These are phyloP conservation scores for Novymonas esmeraldas DNA, from an alignment of 208 protist genomes.

Conservation along the genomic window DNA sequence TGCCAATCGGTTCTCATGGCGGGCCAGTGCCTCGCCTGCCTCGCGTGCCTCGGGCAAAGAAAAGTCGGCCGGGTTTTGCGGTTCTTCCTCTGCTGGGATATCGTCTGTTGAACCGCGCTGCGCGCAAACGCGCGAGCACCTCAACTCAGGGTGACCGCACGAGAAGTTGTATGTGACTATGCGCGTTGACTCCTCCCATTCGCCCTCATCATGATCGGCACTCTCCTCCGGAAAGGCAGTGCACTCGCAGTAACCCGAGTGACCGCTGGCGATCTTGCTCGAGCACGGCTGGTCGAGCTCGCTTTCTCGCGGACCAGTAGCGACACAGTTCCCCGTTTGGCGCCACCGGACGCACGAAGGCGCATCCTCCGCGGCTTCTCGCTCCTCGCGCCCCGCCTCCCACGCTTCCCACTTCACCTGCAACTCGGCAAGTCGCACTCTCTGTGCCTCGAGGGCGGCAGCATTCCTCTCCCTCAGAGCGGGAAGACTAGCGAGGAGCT, in stretches of 20 bases:
- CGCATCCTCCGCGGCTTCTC: constrained; percentile 6
- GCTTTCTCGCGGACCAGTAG: constrained; percentile 16
- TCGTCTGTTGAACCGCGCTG: constrained; percentile 33
- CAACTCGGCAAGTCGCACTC: constrained; percentile 31
- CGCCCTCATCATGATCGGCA: not conserved
- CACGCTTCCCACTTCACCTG: constrained; percentile 19
- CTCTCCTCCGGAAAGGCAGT: not conserved
- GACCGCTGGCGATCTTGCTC: constrained; percentile 24
- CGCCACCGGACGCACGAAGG: constrained; percentile 46
- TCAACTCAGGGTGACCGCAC: constrained; percentile 46
- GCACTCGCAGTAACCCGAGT: constrained; percentile 72
- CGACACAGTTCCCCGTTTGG: constrained; percentile 43
- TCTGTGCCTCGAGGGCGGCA: constrained; percentile 37
- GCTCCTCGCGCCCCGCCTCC: constrained; percentile 6
- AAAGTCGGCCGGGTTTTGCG: constrained; percentile 33
- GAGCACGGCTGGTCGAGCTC: constrained; percentile 44
- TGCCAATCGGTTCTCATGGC: constrained; percentile 16
- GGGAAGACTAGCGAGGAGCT: constrained; percentile 19
- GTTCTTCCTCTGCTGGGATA: constrained; percentile 4
- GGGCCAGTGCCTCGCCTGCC: constrained; percentile 16
- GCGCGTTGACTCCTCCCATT: not conserved
- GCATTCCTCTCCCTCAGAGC: constrained; percentile 26
- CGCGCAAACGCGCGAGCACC: constrained; percentile 59
- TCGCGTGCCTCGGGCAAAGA: constrained; percentile 32
- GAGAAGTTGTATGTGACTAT: constrained; percentile 36